Conservation (phyloP, 2,329 filamentous ascomycete genomes). For the Fusarium sp. region DNA sequence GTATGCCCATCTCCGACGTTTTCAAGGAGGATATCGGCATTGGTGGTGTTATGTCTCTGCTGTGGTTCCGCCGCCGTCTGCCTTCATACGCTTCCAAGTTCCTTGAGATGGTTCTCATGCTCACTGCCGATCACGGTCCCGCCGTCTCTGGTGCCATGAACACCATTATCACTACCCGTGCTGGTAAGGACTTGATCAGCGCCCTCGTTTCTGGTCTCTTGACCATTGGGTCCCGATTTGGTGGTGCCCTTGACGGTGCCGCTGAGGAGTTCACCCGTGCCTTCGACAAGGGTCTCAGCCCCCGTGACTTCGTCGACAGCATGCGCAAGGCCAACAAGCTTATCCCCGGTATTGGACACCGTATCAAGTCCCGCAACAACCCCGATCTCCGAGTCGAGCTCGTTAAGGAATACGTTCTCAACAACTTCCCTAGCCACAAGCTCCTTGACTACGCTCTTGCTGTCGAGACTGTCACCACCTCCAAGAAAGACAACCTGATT, state of each 20-base stretch:
- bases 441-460: conserved; percentile 98
- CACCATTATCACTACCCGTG: conserved; percentile 99
- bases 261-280: conserved; percentile 99
- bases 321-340: conserved; percentile 99
- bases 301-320: conserved; percentile 97
- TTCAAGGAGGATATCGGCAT: conserved; percentile 99
- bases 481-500: conserved; percentile 99
- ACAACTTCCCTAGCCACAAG: conserved; percentile 98
- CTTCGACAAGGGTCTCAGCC: conserved; percentile 96
- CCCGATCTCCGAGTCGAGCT: conserved; percentile 99
- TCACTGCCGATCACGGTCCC: conserved; percentile 98
- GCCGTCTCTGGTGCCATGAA: conserved; percentile 99
- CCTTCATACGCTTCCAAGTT: conserved; percentile 98
- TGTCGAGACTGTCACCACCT: conserved; percentile 97
- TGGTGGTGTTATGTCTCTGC: conserved; percentile 98
- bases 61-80: conserved; percentile 99
- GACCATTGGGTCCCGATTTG: conserved; percentile 97
- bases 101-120: conserved; percentile 99
- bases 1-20: conserved; percentile 99
- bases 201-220: conserved; percentile 95
- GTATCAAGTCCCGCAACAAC: conserved; percentile 99
- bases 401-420: conserved; percentile 97
- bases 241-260: conserved; percentile 96
- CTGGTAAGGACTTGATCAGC: conserved; percentile 97
- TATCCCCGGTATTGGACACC: conserved; percentile 98